Evolutionary conservation across 768 basidiomycete species (phyloP).

Genomic region (Lactarius evosmus): DNA sequence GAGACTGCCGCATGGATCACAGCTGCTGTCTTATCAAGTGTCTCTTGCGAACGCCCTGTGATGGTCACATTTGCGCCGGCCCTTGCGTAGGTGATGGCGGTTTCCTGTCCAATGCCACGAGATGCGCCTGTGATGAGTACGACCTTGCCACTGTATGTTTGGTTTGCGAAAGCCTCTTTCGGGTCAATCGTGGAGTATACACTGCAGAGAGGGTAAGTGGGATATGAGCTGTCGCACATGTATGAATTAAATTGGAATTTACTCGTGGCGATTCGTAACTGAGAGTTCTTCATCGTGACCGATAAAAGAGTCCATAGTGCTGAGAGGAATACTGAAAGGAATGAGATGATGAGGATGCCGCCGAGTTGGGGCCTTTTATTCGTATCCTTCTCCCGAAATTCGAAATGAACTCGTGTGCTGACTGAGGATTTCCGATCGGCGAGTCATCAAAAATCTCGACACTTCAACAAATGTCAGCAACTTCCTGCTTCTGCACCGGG

Average conservation of each 20-base stretch:
- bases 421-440: too few species aligned
- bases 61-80: constrained; percentile 22
- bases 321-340: not conserved
- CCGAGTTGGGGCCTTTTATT: not conserved
- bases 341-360: not conserved
- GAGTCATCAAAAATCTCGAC: too few species aligned
- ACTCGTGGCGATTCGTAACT: not conserved
- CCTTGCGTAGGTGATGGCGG: constrained; percentile 18
- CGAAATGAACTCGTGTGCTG: too few species aligned
- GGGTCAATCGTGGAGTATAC: not conserved
- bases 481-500: too few species aligned
- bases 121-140: constrained; percentile 26
- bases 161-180: not conserved
- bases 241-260: not conserved
- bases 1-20: constrained; percentile 1
- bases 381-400: not conserved
- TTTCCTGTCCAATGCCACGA: constrained; percentile 22
- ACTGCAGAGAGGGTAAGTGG: not conserved
- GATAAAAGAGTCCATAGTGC: not conserved
- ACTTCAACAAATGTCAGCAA: too few species aligned
- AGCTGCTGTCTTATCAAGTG: constrained; percentile 23
- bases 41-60: constrained; percentile 6
- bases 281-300: not conserved
- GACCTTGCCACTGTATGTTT: constrained; percentile 25
- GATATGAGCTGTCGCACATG: not conserved